A percentile compares a stretch with the other conserved stretches of the same genome.
These are phyloP conservation scores for Cryptococcus sp. DNA, from an alignment of 1,284 basidiomycete genomes.

Conservation along the genomic window DNA sequence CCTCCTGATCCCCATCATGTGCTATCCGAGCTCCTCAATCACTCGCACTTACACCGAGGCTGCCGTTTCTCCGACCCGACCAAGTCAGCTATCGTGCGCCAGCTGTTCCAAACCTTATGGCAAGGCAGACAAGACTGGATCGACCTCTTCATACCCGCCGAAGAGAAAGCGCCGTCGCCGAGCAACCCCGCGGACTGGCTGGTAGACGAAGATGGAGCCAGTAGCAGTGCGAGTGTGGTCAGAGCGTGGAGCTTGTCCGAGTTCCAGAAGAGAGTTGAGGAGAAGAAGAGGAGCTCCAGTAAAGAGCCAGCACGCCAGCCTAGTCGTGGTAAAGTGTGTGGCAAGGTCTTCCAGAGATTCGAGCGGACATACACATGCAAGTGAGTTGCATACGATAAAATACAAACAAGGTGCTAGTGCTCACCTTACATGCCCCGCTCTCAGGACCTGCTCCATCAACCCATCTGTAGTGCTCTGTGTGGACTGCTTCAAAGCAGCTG, in stretches of 20 bases:
- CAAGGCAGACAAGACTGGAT: constrained; percentile 31
- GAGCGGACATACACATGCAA: constrained; percentile 89
- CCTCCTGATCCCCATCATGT: constrained; percentile 24
- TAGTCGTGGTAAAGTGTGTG: constrained; percentile 38
- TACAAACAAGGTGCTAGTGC: background rate
- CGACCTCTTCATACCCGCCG: constrained; percentile 22
- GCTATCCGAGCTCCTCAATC: constrained; percentile 26
- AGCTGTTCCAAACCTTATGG: constrained; percentile 39
- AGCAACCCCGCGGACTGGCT: constrained; percentile 1
- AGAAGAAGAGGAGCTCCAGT: constrained; percentile 17
- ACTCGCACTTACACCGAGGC: constrained; percentile 9
- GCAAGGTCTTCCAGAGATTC: constrained; percentile 43
- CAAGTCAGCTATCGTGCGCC: constrained; percentile 32
- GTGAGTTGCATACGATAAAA: constrained; percentile 58
- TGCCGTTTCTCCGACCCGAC: constrained; percentile 21
- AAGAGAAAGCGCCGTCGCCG: constrained; percentile 12
- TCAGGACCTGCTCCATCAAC: constrained; percentile 85
- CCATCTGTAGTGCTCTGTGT: constrained; percentile 86
- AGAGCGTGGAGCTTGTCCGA: constrained; percentile 27
- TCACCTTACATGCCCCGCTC: background rate
- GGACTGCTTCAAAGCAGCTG: constrained; percentile 79
- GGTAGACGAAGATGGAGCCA: constrained; percentile 4
- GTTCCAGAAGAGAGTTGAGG: constrained; percentile 28
- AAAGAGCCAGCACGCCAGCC: constrained; percentile 18
- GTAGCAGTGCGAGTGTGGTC: background rate